Evolutionary conservation across 2,329 filamentous ascomycete genomes (phyloP).

Genomic region (Colletotrichum sp.): DNA sequence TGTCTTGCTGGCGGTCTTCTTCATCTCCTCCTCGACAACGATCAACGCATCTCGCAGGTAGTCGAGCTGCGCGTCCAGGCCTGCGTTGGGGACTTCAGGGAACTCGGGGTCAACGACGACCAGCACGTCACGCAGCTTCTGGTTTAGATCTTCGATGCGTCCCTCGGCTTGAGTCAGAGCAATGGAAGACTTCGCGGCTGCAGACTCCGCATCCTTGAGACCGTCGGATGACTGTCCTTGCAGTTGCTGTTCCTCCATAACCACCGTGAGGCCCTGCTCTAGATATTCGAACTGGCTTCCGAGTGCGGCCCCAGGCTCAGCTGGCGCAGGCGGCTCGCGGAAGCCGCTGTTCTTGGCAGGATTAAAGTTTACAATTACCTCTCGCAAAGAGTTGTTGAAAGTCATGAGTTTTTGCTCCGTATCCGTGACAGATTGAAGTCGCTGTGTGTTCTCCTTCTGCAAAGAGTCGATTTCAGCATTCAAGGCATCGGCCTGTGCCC

Average conservation of each 20-base stretch:
- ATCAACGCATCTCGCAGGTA: constrained; percentile 69
- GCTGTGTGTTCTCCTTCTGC: constrained; percentile 36
- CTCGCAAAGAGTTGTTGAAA: constrained; percentile 69
- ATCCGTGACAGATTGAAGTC: constrained; percentile 58
- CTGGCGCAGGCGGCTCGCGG: constrained; percentile 39
- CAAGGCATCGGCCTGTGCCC: constrained; percentile 35
- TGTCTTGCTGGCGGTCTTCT: constrained; percentile 32
- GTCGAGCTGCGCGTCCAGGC: constrained; percentile 68
- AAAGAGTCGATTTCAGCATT: constrained; percentile 39
- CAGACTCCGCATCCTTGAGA: constrained; percentile 26
- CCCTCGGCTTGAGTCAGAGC: constrained; percentile 49
- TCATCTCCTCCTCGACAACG: constrained; percentile 49
- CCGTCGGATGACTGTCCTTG: constrained; percentile 30
- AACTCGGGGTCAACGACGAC: constrained; percentile 50
- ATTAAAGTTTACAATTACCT: constrained; percentile 68
- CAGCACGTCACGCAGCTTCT: constrained; percentile 65
- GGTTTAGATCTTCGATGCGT: constrained; percentile 67
- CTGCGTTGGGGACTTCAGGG: constrained; percentile 63
- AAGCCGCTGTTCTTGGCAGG: constrained; percentile 57
- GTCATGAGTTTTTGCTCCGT: constrained; percentile 70
- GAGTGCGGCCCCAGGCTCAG: constrained; percentile 36
- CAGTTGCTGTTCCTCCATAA: constrained; percentile 62
- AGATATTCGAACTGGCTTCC: constrained; percentile 72
- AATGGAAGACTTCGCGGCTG: constrained; percentile 24
- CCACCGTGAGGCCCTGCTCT: constrained; percentile 65